Evolutionary conservation across 495 filamentous ascomycete species (phyloP).

Genomic region (Hyaloscypha hepaticicola): DNA sequence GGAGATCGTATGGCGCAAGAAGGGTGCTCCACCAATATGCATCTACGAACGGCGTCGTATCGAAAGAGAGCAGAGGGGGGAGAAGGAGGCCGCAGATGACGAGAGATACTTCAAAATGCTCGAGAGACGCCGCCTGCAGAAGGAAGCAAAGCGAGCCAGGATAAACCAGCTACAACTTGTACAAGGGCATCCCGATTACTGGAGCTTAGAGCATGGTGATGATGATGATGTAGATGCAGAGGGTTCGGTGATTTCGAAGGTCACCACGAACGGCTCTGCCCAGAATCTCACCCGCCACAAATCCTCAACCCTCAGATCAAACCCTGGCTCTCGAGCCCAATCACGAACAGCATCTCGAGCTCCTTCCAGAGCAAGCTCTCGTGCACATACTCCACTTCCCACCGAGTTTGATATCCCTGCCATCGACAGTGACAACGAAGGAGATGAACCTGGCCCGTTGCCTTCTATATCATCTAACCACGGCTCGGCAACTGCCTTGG

Average conservation of each 20-base stretch:
- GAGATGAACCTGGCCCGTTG: slow-evolving; percentile 44
- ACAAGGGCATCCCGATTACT: slow-evolving; percentile 55
- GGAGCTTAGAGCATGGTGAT: slow-evolving; percentile 80
- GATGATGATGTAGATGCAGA: slow-evolving; percentile 57
- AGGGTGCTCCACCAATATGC: slow-evolving; percentile 75
- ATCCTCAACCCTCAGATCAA: slow-evolving; percentile 35
- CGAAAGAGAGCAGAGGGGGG: slow-evolving; percentile 66
- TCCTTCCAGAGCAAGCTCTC: slow-evolving; percentile 38
- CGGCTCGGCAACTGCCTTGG: slow-evolving; percentile 56
- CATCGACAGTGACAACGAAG: slow-evolving; percentile 42
- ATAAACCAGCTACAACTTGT: slow-evolving; percentile 31
- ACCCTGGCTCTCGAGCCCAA: slow-evolving; percentile 42
- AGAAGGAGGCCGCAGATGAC: slow-evolving; percentile 60
- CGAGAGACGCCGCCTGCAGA: slow-evolving; percentile 54
- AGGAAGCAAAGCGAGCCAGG: slow-evolving; percentile 54
- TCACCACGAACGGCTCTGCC: slow-evolving; percentile 33
- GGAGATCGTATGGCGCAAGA: slow-evolving; percentile 90
- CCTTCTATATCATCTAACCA: slow-evolving; percentile 40
- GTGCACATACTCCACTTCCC: slow-evolving; percentile 30
- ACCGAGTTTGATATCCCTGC: slow-evolving; percentile 43
- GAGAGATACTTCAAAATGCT: slow-evolving; percentile 58
- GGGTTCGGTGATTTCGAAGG: slow-evolving; percentile 36
- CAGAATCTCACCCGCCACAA: slow-evolving; percentile 32
- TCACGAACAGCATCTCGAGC: slow-evolving; percentile 46
- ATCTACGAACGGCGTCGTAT: slow-evolving; percentile 76